A percentile compares a stretch with the other conserved stretches of the same genome.
Evolutionary conservation across 1,139 yeast species (phyloP).

Genomic region (Eremothecium sinecaudum): DNA sequence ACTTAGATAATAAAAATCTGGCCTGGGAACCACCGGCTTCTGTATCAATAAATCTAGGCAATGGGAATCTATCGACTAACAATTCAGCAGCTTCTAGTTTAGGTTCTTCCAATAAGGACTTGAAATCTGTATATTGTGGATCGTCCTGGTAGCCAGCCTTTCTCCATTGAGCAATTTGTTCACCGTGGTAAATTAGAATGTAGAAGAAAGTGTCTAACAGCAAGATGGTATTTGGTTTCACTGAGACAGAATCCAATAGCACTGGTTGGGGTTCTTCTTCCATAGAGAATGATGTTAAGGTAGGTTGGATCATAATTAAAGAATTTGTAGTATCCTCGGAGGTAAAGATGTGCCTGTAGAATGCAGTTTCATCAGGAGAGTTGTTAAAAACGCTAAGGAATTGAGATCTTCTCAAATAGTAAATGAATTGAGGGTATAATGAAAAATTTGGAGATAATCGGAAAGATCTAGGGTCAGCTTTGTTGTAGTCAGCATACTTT

Average conservation of each 20-base stretch:
- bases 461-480: slow-evolving; percentile 68
- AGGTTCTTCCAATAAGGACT: slow-evolving; percentile 79
- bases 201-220: slow-evolving; percentile 93
- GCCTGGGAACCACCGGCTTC: slow-evolving; percentile 99
- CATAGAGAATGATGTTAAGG: slow-evolving; percentile 78
- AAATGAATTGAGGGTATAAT: slow-evolving; percentile 89
- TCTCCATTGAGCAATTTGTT: slow-evolving; percentile 92
- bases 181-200: slow-evolving; percentile 90
- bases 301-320: slow-evolving; percentile 95
- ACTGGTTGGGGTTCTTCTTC: slow-evolving; percentile 88
- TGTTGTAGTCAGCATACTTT: slow-evolving; percentile 78
- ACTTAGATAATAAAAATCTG: slow-evolving; percentile 84
- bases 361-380: slow-evolving; percentile 98
- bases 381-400: slow-evolving; percentile 93
- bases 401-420: slow-evolving; percentile 92
- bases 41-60: slow-evolving; percentile 92
- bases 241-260: slow-evolving; percentile 85
- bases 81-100: slow-evolving; percentile 87
- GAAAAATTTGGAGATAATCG: slow-evolving; percentile 70
- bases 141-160: slow-evolving; percentile 89
- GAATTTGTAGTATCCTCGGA: slow-evolving; percentile 90
- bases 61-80: slow-evolving; percentile 87
- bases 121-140: slow-evolving; percentile 82
- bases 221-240: slow-evolving; percentile 79
- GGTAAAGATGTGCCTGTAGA: slow-evolving; percentile 84